Percentiles rank a stretch among this genome's conserved stretches.
phyloP scores from a whole-genome alignment of 306 rosid genomes.

The Prunus campanulata region DNA sequence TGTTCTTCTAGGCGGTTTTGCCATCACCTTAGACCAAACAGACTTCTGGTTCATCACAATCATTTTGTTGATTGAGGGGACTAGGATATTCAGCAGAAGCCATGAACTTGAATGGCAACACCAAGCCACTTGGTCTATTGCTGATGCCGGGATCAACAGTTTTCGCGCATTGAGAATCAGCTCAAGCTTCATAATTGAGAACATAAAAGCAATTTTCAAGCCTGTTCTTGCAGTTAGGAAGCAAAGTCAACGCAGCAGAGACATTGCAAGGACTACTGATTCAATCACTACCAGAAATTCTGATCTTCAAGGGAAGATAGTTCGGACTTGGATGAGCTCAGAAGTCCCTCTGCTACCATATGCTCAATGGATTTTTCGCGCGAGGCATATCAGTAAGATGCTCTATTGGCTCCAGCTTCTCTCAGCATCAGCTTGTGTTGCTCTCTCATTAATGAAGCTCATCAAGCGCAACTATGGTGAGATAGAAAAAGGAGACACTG shows the following conservation, averaged over 20 bases:
- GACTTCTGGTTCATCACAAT: slow-evolving; percentile 90
- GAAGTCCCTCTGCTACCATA: slow-evolving; percentile 85
- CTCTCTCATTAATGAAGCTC: slow-evolving; percentile 68
- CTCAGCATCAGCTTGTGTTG: slow-evolving; percentile 81
- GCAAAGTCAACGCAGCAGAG: slow-evolving; percentile 25
- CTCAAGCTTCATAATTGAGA: slow-evolving; percentile 41
- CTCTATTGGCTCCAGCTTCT: slow-evolving; percentile 92
- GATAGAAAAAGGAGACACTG: slow-evolving; percentile 70
- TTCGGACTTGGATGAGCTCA: slow-evolving; percentile 68
- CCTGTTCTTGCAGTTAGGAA: slow-evolving; percentile 37
- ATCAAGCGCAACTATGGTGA: slow-evolving; percentile 66
- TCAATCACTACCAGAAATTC: slow-evolving; percentile 8
- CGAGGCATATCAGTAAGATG: slow-evolving; percentile 72
- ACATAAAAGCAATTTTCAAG: slow-evolving; percentile 37
- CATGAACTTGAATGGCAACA: slow-evolving; percentile 99
- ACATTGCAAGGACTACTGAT: slow-evolving; percentile 19
- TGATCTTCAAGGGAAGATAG: slow-evolving; percentile 45
- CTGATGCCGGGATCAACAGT: slow-evolving; percentile 66
- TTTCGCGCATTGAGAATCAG: slow-evolving; percentile 48
- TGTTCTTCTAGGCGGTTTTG: slow-evolving; percentile 88
- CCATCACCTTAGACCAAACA: slow-evolving; percentile 62
- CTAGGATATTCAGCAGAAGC: slow-evolving; percentile 90
- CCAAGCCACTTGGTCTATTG: slow-evolving; percentile 84
- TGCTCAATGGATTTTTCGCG: slow-evolving; percentile 61
- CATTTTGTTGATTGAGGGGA: slow-evolving; percentile 77